Evolutionary conservation across 345 rosid genomes (phyloP).

Genomic region (Gossypium bickii): DNA sequence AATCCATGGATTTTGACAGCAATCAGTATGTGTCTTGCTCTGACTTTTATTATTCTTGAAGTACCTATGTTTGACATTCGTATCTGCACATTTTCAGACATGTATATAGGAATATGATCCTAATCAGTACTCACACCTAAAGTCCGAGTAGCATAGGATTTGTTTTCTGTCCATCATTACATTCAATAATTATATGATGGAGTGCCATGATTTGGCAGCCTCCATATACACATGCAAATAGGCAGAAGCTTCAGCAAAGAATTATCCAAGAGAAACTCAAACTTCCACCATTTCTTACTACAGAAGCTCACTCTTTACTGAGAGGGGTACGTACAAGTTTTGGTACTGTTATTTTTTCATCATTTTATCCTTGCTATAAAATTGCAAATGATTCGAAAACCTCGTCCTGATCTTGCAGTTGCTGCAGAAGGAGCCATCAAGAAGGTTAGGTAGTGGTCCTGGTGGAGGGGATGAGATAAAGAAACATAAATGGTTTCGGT

Average conservation of each 20-base stretch:
- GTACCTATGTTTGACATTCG: not conserved
- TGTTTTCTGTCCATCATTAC: not conserved
- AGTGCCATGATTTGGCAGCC: conserved; percentile 34
- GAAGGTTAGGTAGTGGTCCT: conserved; percentile 63
- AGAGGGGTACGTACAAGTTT: conserved; percentile 48
- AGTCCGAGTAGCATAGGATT: not conserved
- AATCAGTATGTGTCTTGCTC: not conserved
- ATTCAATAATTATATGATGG: not conserved
- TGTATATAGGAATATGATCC: not conserved
- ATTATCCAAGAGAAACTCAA: conserved; percentile 63
- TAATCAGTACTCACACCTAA: not conserved
- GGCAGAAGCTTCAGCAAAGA: conserved; percentile 70
- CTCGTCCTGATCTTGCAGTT: conserved; percentile 28
- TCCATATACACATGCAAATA: conserved; percentile 51
- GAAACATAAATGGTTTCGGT: conserved; percentile 60
- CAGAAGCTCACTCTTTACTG: conserved; percentile 69
- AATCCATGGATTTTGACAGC: not conserved
- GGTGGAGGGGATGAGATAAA: conserved; percentile 57
- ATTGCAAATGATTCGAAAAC: not conserved
- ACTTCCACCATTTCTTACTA: conserved; percentile 54
- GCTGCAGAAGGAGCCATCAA: conserved; percentile 67
- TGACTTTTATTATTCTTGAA: not conserved
- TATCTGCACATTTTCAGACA: not conserved
- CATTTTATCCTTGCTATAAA: not conserved
- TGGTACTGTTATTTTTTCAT: not conserved